Evolutionary conservation across 1,284 basidiomycete species (phyloP).

Genomic region (Grifola frondosa): DNA sequence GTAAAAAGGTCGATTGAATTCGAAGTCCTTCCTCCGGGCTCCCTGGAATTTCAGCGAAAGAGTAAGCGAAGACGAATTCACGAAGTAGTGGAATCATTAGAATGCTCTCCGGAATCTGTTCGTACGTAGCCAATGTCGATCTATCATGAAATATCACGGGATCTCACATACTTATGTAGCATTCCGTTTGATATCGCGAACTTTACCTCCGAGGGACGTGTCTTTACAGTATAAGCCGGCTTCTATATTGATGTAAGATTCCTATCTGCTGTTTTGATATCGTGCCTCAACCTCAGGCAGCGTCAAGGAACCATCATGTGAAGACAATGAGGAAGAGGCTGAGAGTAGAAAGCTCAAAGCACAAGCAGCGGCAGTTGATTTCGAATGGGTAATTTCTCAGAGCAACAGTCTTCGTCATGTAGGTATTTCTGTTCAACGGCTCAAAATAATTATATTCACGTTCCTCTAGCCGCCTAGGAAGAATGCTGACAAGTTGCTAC

Average conservation of each 20-base stretch:
- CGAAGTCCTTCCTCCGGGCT: constrained; percentile 15
- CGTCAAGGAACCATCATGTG: constrained; percentile 29
- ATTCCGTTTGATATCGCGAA: constrained; percentile 34
- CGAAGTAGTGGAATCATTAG: neutral
- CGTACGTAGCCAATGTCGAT: constrained; percentile 6
- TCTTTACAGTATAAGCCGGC: constrained; percentile 26
- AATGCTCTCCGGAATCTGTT: too few relatives aligned
- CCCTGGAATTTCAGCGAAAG: constrained; percentile 3
- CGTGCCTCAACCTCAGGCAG: too few relatives aligned
- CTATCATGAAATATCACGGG: neutral
- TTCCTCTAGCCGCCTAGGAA: constrained; percentile 13
- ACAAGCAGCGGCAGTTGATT: constrained; percentile 32
- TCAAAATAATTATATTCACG: neutral
- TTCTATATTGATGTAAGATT: constrained; percentile 24
- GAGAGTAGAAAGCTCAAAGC: constrained; percentile 26
- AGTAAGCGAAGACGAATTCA: constrained; percentile 14
- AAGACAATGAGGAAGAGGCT: constrained; percentile 32
- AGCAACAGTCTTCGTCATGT: constrained; percentile 24
- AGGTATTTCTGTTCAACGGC: constrained; percentile 9
- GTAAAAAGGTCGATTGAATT: constrained; percentile 28
- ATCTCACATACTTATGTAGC: constrained; percentile 22
- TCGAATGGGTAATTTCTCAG: constrained; percentile 26
- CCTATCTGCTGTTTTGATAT: neutral
- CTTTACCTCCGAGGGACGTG: constrained; percentile 24
- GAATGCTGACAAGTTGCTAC: constrained; percentile 15